Percentiles rank a stretch among this genome's conserved stretches.
Evolutionary conservation across 176 grass and related monocot genomes (phyloP).

Genomic region (Aechmea fasciata): DNA sequence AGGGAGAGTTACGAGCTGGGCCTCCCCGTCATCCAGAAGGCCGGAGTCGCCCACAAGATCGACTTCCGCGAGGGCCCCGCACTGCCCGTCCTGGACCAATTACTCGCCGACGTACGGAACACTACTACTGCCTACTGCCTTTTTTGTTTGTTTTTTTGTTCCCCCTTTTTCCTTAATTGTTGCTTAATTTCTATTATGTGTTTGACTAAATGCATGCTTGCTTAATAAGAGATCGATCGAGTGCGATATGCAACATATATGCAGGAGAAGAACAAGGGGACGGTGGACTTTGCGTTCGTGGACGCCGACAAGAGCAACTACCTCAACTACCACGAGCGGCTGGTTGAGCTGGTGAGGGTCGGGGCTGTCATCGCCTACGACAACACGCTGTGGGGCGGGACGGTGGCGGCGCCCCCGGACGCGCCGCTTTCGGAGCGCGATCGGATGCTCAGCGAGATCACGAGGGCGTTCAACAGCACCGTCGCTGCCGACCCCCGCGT

Average conservation of each 20-base stretch:
- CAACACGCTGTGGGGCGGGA: conserved; percentile 63
- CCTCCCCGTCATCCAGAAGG: conserved; percentile 32
- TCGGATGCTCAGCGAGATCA: neutral
- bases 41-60: conserved; percentile 51
- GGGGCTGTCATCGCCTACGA: conserved; percentile 63
- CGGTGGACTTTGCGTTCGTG: conserved; percentile 67
- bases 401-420: conserved; percentile 27
- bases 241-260: neutral
- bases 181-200: neutral
- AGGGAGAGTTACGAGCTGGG: conserved; percentile 35
- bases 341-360: conserved; percentile 41
- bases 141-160: no score
- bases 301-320: conserved; percentile 65
- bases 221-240: neutral
- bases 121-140: no score
- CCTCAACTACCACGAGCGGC: conserved; percentile 42
- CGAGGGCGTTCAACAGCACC: conserved; percentile 39
- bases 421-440: conserved; percentile 14
- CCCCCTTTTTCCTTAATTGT: neutral
- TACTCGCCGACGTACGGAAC: conserved; percentile 18
- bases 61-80: conserved; percentile 45
- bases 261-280: conserved; percentile 32
- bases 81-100: conserved; percentile 27
- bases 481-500: conserved; percentile 32
- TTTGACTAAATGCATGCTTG: neutral